Evolutionary conservation across 495 filamentous ascomycete species (phyloP).

Genomic region (Aspergillus affinis): DNA sequence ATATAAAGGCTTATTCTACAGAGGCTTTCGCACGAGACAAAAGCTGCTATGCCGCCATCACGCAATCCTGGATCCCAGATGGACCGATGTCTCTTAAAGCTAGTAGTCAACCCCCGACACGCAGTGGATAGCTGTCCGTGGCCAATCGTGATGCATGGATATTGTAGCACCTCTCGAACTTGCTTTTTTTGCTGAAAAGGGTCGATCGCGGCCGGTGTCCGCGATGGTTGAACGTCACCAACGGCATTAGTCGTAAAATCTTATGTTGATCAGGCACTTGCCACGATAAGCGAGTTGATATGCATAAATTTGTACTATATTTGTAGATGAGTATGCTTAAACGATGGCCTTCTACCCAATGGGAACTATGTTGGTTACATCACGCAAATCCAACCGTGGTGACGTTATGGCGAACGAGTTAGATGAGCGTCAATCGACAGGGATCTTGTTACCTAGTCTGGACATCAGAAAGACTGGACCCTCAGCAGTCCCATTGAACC

Average conservation of each 20-base stretch:
- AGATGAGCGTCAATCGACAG: background rate
- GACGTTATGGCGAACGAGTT: slow-evolving; percentile 24
- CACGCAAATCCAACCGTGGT: slow-evolving; percentile 19
- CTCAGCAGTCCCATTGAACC: background rate
- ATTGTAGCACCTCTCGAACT: background rate
- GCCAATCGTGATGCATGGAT: slow-evolving; percentile 13
- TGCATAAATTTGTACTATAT: background rate
- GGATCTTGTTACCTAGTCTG: slow-evolving; percentile 8
- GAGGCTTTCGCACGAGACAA: background rate
- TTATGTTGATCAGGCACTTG: background rate
- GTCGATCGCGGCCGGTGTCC: slow-evolving; percentile 1
- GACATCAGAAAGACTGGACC: background rate
- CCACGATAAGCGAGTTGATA: background rate
- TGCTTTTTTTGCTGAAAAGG: background rate
- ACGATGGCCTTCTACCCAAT: background rate
- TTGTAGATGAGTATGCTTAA: background rate
- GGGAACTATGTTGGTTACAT: slow-evolving; percentile 8
- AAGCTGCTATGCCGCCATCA: slow-evolving; percentile 6
- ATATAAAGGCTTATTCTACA: background rate
- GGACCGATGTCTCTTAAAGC: background rate
- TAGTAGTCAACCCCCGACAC: background rate
- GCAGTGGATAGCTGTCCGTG: slow-evolving; percentile 3
- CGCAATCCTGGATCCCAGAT: slow-evolving; percentile 12
- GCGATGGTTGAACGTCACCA: background rate
- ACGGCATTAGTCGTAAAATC: background rate